Base-by-base conservation (phyloP, 768 basidiomycete genomes). In the Lactarius quietus region DNA sequence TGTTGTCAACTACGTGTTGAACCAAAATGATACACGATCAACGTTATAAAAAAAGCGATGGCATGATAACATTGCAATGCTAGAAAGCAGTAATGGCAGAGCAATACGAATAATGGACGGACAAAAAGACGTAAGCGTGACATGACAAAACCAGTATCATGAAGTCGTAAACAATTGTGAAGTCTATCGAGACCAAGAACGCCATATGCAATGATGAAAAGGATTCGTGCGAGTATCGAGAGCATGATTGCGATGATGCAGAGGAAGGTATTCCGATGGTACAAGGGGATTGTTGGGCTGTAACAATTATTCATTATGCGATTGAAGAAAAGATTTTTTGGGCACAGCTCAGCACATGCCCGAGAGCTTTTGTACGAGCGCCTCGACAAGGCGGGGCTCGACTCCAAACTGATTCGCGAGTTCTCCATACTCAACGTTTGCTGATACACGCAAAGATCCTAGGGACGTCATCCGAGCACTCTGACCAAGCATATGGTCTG, bases 381-480 rank as follows among this genome's bases (percentile, higher is more conserved):
- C 68, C 41, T 69, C 67, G 35, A 69, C 68, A 38, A 69, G 61
- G 35, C 61, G 61, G 51, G 68, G 61, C 35, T 68, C 66, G 12
- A 69, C 68, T 20, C 68, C 68, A 23, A 68, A 69, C 35, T 69
- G 67, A 36, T 68, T 63, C 33, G 68, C 68, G 18, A 69, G 60
- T 18, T 65, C 60, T 23, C 64, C 60, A 26, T 68, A 68, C 28
- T 66, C 65, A 31, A 58, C 31, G 48, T 62, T 66, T 54, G 57
- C 39, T 45, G 61, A 14, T 41, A 38, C 28, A 23, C 57, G 57
- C 4, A 75, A 76, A 67, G 90, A 77, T 57, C 88, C 81, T 66
- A 87, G 85, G 45, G 83, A 85, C 53, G 90, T 80, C 3, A 86
- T 86, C 71, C 89, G 83, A 53, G 90, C 83, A 31, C 90, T 72